phyloP scores from a whole-genome alignment of 1,284 basidiomycete genomes.

The Trichosporon faecale region DNA sequence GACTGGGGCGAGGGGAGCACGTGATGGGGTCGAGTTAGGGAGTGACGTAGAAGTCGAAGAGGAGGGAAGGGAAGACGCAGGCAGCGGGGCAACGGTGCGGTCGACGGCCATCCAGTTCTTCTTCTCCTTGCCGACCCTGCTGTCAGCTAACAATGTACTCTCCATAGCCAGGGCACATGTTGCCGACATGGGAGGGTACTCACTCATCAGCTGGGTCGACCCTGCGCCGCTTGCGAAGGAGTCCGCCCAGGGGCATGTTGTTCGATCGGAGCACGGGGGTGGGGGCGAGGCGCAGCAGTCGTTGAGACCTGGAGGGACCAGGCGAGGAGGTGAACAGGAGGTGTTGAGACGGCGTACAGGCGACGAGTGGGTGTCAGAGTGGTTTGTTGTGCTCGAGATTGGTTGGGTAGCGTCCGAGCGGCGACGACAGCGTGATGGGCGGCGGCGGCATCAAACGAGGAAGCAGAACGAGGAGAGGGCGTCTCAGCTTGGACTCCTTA shows the following conservation, averaged over 20 bases:
- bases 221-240: constrained; percentile 3
- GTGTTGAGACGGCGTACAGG: not conserved
- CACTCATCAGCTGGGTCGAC: not conserved
- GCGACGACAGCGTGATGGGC: not conserved
- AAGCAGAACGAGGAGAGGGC: not conserved
- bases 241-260: not conserved
- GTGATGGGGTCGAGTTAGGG: not conserved
- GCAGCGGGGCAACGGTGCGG: not conserved
- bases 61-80: not conserved
- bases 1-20: not conserved
- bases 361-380: not conserved
- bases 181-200: not conserved
- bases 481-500: not conserved
- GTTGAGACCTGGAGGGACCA: not conserved
- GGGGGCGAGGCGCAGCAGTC: not conserved
- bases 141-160: not conserved
- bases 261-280: not conserved
- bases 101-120: constrained; percentile 1
- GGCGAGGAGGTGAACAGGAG: not conserved
- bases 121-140: not conserved
- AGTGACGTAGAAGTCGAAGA: not conserved
- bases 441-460: constrained; percentile 1
- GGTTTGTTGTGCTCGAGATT: not conserved
- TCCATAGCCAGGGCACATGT: too few relatives aligned
- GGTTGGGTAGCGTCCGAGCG: not conserved